A percentile compares a stretch with the other conserved stretches of the same genome.
Evolutionary conservation across 2,329 filamentous ascomycete species (phyloP).

Genomic region (Penicillium sp.): DNA sequence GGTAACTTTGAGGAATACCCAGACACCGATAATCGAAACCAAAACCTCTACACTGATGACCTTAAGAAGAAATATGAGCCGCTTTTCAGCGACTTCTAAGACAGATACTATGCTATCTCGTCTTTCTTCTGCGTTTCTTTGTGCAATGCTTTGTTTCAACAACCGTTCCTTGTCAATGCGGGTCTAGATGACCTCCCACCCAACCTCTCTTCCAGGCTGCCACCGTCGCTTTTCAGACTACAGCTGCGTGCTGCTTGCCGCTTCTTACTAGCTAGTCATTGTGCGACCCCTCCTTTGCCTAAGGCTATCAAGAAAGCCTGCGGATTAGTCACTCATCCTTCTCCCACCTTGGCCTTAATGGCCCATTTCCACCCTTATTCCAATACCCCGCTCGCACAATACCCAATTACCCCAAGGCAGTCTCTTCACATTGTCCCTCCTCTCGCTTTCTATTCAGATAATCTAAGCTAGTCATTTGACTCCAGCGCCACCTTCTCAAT

Average conservation of each 20-base stretch:
- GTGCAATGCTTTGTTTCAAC: slow-evolving; percentile 10
- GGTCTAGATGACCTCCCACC: not conserved
- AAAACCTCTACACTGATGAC: slow-evolving; percentile 62
- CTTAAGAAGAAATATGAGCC: slow-evolving; percentile 64
- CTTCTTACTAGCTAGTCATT: not conserved
- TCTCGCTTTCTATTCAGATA: not conserved
- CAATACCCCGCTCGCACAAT: not conserved
- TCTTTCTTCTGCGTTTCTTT: not conserved
- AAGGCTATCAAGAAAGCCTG: not conserved
- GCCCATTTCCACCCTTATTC: not conserved
- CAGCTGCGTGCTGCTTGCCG: not conserved
- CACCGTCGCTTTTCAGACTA: not conserved
- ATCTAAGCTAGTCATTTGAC: not conserved
- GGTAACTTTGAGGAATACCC: slow-evolving; percentile 71
- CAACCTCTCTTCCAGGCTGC: not conserved
- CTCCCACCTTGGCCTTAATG: not conserved
- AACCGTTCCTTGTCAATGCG: not conserved
- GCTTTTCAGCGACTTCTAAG: slow-evolving; percentile 64
- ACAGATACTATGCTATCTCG: slow-evolving; percentile 20
- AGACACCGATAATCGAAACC: slow-evolving; percentile 56
- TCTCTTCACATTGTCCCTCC: not conserved
- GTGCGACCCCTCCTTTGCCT: not conserved
- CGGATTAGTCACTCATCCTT: not conserved
- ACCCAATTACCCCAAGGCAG: not conserved
- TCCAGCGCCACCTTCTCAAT: not conserved